Evolutionary conservation across 768 basidiomycete genomes (phyloP), one percentile per base, ranked within the genome.

Genomic region (Leccinum sublutescens): DNA sequence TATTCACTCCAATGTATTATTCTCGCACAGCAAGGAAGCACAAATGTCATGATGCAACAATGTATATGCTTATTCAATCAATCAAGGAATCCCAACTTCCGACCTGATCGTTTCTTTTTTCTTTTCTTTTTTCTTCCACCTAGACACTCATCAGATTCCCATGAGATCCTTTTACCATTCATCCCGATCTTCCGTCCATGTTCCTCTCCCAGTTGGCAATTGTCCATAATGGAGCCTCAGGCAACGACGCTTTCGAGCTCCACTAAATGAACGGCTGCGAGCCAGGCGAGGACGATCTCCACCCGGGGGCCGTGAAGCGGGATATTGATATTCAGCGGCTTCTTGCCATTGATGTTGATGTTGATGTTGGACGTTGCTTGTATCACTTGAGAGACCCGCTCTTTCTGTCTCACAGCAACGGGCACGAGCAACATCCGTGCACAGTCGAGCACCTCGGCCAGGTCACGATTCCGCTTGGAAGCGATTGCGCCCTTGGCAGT

Each of bases 221-320:
- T n/a, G n/a, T 19, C 43, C 43, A 19, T 19, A 29, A 33, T 25
- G 15, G 5, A 19, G 23, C 15, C 40, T 58, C 64, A 75, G 15
- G 63, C 73, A 54, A 66, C 71, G 52, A 67, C 62, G 40, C 61
- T 62, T 45, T 92, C 91, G 64, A 93, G 70, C 66, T 91, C 89
- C 4, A 83, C 85, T 36, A 94, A 72, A 76, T 90, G 87, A 57
- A 92, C 88, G 17, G 89, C 91, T 25, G 80, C 91, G 56, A 94
- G 76, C 91, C 91, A 94, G 47, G 92, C 92, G 57, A 94, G 79
- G 56, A 93, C 79, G 57, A 94, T 80, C 74, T 94, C 92, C 50
- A 94, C 92, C 6, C 91, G 81, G 36, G 93, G 91, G 0, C 92
- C 92, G 72, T 93, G 90, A 62, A 94, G 75, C 10, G 91, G 89